Evolutionary conservation across 2,329 filamentous ascomycete species (phyloP).

Genomic region (Monosporascus sp.): DNA sequence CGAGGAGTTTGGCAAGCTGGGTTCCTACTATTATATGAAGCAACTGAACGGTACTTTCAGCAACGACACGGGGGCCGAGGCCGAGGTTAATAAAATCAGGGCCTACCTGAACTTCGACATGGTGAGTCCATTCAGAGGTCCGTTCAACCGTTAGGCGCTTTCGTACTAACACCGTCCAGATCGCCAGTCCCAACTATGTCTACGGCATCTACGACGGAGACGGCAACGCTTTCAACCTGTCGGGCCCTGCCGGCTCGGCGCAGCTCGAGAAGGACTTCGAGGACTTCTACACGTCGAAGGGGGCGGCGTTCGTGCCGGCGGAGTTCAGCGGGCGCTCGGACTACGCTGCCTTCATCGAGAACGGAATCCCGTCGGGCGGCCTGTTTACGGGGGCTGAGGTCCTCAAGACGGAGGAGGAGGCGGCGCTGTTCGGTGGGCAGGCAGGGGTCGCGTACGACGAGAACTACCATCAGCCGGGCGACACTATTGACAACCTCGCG

Average conservation of each 20-base stretch:
- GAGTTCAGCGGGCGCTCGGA: conserved; percentile 63
- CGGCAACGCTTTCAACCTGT: conserved; percentile 47
- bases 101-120: conserved; percentile 62
- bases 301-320: conserved; percentile 50
- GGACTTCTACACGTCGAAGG: conserved; percentile 39
- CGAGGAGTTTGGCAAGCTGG: conserved; percentile 59
- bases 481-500: conserved; percentile 49
- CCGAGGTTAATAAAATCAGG: conserved; percentile 49
- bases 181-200: conserved; percentile 50
- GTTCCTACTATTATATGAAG: conserved; percentile 50
- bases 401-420: conserved; percentile 51
- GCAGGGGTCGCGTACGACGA: conserved; percentile 48
- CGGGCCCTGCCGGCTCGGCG: conserved; percentile 50
- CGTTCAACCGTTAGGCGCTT: background rate
- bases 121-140: conserved; percentile 33
- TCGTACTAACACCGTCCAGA: background rate
- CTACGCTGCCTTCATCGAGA: conserved; percentile 46
- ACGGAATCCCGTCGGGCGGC: conserved; percentile 52
- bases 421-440: conserved; percentile 46
- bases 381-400: conserved; percentile 62
- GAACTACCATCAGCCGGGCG: conserved; percentile 51
- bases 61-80: conserved; percentile 33
- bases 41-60: background rate
- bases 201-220: conserved; percentile 45
- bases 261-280: conserved; percentile 49